Evolutionary conservation across 2,329 filamentous ascomycete species (phyloP), one percentile per base, ranked within the genome.

Genomic region (Sphaceloma murrayae): DNA sequence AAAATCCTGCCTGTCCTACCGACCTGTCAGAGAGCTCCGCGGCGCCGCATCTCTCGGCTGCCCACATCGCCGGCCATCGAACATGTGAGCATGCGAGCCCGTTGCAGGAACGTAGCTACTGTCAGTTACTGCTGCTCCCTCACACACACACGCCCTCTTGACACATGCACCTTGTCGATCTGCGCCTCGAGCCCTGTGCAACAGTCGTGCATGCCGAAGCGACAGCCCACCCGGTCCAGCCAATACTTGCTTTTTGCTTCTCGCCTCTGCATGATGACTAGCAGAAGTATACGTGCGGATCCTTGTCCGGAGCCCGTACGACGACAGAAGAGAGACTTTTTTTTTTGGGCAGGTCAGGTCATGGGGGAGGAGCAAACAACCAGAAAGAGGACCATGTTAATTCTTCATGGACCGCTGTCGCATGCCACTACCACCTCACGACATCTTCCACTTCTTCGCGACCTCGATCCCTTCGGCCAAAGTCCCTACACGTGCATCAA

Each of bases 381-480:
- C 36, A 30, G 36, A 40, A 27, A 19, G 14, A 26, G 36, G 31
- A 10, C 19, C n/a, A n/a, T n/a, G n/a, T n/a, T n/a, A n/a, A n/a
- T n/a, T n/a, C n/a, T n/a, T n/a, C n/a, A n/a, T n/a, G n/a, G n/a
- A n/a, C n/a, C n/a, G n/a, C n/a, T n/a, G n/a, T n/a, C n/a, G n/a
- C n/a, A n/a, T n/a, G n/a, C n/a, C n/a, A n/a, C n/a, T n/a, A n/a
- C n/a, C n/a, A n/a, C n/a, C n/a, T 22, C 26, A 45, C 27, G 43
- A 16, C 26, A 66, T 46, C 46, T 57, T 65, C 59, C 60, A 67
- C 36, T 59, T 49, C 65, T 77, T 82, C 14, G 80, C 80, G 50
- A 85, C 64, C 57, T 88, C 78, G 48, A 89, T 78, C 0, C 84
- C 84, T 60, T 89, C 83, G 0, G 84, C 85, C 34, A 89, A 63